Percentiles rank a stretch among this genome's conserved stretches.
Evolutionary conservation across 179 eudicot genomes (phyloP).

Genomic region (Corrigiola litoralis): DNA sequence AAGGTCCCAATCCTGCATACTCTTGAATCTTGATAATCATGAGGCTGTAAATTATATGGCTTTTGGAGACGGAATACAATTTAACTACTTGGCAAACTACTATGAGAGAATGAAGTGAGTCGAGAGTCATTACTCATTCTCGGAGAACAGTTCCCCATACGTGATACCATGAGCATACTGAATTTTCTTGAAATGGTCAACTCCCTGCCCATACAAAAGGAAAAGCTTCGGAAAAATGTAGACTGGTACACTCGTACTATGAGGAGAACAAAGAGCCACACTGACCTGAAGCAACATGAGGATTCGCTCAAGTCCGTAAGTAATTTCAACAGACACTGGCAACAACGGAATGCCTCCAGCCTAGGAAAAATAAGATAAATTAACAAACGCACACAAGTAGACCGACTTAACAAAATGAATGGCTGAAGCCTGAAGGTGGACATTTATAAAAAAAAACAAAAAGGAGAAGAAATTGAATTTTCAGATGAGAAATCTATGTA

Average conservation of each 20-base stretch:
- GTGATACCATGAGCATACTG: slow-evolving; percentile 92
- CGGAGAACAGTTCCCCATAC: slow-evolving; percentile 91
- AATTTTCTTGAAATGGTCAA: slow-evolving; percentile 97
- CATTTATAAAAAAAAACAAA: no score
- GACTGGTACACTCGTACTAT: not conserved
- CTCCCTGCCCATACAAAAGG: slow-evolving; percentile 54
- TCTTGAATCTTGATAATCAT: not conserved
- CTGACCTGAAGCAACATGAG: slow-evolving; percentile 95
- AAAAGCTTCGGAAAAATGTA: slow-evolving; percentile 18
- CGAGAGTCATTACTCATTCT: slow-evolving; percentile 66
- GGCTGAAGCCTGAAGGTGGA: no score
- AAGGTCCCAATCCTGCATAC: not conserved
- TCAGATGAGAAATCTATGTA: no score
- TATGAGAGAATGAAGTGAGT: not conserved
- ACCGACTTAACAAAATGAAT: no score
- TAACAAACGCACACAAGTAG: not conserved
- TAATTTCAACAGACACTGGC: slow-evolving; percentile 97
- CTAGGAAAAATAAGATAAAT: slow-evolving; percentile 28
- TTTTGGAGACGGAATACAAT: not conserved
- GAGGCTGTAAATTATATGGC: not conserved
- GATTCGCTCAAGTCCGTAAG: slow-evolving; percentile 97
- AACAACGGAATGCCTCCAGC: slow-evolving; percentile 88
- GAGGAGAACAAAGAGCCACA: not conserved
- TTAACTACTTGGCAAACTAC: not conserved
- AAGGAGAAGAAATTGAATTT: no score